Evolutionary conservation across 805 yeast species (phyloP), one percentile per base, ranked within the genome.

Genomic region (Yueomyces sinensis): DNA sequence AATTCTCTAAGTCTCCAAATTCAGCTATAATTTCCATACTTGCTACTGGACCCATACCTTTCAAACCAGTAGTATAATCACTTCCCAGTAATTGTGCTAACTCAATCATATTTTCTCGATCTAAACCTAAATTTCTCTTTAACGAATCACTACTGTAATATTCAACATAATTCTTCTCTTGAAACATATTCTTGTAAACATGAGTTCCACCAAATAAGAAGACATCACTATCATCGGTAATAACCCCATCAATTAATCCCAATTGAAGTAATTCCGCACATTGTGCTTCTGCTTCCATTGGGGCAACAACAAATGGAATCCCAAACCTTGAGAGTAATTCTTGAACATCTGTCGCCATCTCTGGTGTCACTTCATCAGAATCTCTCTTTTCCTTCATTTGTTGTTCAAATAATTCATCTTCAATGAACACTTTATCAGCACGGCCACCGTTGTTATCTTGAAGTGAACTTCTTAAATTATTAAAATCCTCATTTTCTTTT

Each of bases 241-340:
- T 77, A 5, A 91, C 79, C 0, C 98, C 99, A 56, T 91, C 97
- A 4, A 89, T 95, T 15, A 91, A 61, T 0, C 70, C 72, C 17
- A 86, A 54, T n/a, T 56, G 50, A 28, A 74, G 56, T 5, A 91
- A 58, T 43, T 79, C 82, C 0, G 95, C 95, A 59, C 99, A 91
- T 50, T 91, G 98, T 0, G 98, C 97, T 59, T 91, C 99, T 1
- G 98, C 98, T 58, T 91, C 99, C 87, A 84, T 84, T 1, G 98
- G 99, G 0, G 98, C 96, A 0, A 94, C 82, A 9, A 91, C 70
- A 44, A 74, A 91, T 0, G 99, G 99, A 4, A 91, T 81, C 1
- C 98, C 98, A 63, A 91, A 91, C 35, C 89, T 59, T 20, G 80
- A 70, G 7, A 91, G 62, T 29, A 91, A 62, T 41, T 86, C 95